Evolutionary conservation across 768 basidiomycete genomes (phyloP).

Genomic region (Mrakia hoshinonis): DNA sequence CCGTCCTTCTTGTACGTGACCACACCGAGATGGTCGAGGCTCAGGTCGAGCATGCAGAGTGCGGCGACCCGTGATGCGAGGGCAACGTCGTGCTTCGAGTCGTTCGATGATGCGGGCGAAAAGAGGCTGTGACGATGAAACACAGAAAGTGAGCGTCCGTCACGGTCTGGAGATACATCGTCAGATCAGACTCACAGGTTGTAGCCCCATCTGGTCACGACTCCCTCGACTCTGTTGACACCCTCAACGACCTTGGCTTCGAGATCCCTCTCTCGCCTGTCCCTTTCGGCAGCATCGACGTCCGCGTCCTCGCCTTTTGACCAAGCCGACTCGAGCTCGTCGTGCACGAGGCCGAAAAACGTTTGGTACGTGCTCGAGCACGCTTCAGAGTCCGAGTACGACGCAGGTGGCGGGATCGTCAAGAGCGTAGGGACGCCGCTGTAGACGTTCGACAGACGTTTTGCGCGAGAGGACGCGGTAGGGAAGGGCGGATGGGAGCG

Average conservation of each 20-base stretch:
- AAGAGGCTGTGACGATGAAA: slow-evolving; percentile 67
- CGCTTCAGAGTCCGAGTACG: slow-evolving; percentile 40
- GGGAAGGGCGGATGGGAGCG: slow-evolving; percentile 6
- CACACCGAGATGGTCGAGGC: slow-evolving; percentile 79
- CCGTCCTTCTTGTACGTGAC: slow-evolving; percentile 53
- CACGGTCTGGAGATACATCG: background rate
- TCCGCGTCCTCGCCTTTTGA: slow-evolving; percentile 31
- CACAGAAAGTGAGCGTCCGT: background rate
- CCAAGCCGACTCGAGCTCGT: slow-evolving; percentile 47
- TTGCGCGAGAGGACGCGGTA: slow-evolving; percentile 30
- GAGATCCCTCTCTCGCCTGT: slow-evolving; percentile 38
- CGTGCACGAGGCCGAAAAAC: slow-evolving; percentile 60
- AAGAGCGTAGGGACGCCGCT: slow-evolving; percentile 31
- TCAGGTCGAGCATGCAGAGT: slow-evolving; percentile 79
- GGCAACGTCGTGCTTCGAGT: slow-evolving; percentile 80
- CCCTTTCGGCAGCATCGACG: slow-evolving; percentile 40
- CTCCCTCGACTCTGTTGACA: slow-evolving; percentile 64
- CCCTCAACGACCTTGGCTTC: slow-evolving; percentile 52
- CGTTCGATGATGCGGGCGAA: slow-evolving; percentile 62
- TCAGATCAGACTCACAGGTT: slow-evolving; percentile 53
- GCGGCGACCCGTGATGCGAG: slow-evolving; percentile 82
- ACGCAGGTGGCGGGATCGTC: slow-evolving; percentile 45
- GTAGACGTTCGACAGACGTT: slow-evolving; percentile 34
- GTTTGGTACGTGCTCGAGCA: slow-evolving; percentile 54
- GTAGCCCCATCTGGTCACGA: slow-evolving; percentile 67